Conservation (phyloP, 352 stramenopile species). For the Phytophthora citricola region DNA sequence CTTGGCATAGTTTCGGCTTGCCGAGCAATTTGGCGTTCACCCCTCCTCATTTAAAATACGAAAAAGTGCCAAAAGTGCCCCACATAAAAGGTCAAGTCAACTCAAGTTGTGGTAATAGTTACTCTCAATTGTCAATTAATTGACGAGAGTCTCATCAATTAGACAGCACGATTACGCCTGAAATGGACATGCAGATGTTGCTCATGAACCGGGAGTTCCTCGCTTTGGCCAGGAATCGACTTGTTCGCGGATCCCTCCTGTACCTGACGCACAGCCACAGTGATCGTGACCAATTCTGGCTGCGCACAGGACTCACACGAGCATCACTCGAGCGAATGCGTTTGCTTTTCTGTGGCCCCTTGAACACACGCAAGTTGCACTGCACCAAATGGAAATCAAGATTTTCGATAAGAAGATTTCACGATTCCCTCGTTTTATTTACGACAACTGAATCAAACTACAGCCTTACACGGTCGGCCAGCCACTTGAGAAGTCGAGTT, state of each 20-base stretch:
- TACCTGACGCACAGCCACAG: background rate
- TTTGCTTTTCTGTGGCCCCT: too few relatives aligned
- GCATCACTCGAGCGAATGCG: background rate
- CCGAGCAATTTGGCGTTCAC: too few relatives aligned
- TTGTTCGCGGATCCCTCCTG: slow-evolving; percentile 1
- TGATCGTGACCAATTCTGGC: background rate
- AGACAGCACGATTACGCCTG: background rate
- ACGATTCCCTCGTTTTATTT: too few relatives aligned
- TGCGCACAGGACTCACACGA: background rate
- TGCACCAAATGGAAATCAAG: too few relatives aligned
- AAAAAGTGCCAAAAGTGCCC: too few relatives aligned
- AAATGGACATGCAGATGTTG: background rate
- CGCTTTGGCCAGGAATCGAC: background rate
- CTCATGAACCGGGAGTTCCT: background rate
- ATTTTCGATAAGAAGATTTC: too few relatives aligned
- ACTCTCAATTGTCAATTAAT: background rate
- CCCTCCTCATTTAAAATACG: too few relatives aligned
- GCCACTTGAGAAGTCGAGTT: slow-evolving; percentile 19
- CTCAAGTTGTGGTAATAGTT: too few relatives aligned
- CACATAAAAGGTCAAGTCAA: too few relatives aligned
- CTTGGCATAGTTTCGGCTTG: too few relatives aligned
- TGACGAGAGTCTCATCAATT: background rate
- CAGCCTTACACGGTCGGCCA: background rate
- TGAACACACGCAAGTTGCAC: too few relatives aligned
- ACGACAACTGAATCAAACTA: too few relatives aligned